Evolutionary conservation across 192 early-diverging fungal species (phyloP).

Genomic region (Diversispora eburnea): DNA sequence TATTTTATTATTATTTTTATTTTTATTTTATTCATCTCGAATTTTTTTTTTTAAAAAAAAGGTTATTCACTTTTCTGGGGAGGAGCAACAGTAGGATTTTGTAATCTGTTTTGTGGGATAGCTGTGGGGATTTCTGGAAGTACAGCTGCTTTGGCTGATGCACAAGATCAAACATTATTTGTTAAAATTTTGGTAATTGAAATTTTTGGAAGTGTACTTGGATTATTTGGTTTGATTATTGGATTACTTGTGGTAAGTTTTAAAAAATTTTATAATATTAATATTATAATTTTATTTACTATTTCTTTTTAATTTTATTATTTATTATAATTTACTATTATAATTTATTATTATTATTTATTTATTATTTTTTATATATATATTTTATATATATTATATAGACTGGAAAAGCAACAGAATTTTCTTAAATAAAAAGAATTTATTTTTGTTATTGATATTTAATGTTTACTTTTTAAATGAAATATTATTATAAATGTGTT

Average conservation of each 20-base stretch:
- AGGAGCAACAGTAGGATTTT: constrained; percentile 90
- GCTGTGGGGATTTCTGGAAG: constrained; percentile 91
- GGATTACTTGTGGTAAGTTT: constrained; percentile 73
- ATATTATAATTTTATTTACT: too few species aligned
- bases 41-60: constrained; percentile 25
- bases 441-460: too few species aligned
- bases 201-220: constrained; percentile 94
- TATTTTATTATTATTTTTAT: too few species aligned
- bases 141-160: constrained; percentile 93
- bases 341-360: too few species aligned
- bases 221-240: constrained; percentile 95
- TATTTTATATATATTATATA: background rate
- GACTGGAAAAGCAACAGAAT: constrained; percentile 20
- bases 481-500: too few species aligned
- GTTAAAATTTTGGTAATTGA: constrained; percentile 97
- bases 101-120: constrained; percentile 91
- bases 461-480: too few species aligned
- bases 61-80: constrained; percentile 95
- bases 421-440: constrained; percentile 1
- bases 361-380: too few species aligned
- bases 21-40: background rate
- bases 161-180: constrained; percentile 89
- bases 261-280: too few species aligned
- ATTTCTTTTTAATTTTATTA: too few species aligned
- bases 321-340: too few species aligned